Evolutionary conservation across 768 basidiomycete species (phyloP), one percentile per base, ranked within the genome.

Genomic region (Amyloporia xantha): DNA sequence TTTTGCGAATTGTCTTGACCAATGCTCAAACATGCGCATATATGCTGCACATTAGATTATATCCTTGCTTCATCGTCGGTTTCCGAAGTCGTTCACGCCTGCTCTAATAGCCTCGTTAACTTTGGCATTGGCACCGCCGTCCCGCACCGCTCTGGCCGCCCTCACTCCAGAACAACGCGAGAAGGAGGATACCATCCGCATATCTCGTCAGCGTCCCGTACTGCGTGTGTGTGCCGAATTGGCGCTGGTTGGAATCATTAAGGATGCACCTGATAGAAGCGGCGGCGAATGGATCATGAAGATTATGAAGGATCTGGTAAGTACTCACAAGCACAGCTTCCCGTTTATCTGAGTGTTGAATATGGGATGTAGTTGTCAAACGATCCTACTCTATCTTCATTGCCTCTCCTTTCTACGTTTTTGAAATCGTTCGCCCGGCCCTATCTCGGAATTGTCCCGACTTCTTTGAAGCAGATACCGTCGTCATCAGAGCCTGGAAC

Each of bases 211-310:
- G 64, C 77, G 96, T 19, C 90, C 91, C 2, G 70, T 93, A 26
- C 68, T 98, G 49, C 78, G 94, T 38, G 82, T 97, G 17, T 87
- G 89, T 56, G 82, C 91, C 1, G 96, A 99, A 66, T 72, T 98
- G 35, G 93, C 91, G 9, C 71, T 96, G 19, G 84, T 96, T 1
- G 91, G 87, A 6, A 71, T 94, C 43, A 86, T 94, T 48, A 79
- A 74, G 56, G 86, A 91, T 66, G 76, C 74, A 9, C 79, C 81
- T 7, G 75, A 69, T 3, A 75, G 75, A 63, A 90, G 84, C 66
- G 85, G 82, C 35, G 85, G 88, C 41, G 89, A 93, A 66, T 88
- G 87, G 79, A 78, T 95, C n/a, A 89, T 91, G 79, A 91, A 86
- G 57, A 73, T 78, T 0, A 54, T 95, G 48, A 89, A 84, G 60